Base-by-base conservation (phyloP, 176 grass and related monocot genomes). In the Olyra latifolia region DNA sequence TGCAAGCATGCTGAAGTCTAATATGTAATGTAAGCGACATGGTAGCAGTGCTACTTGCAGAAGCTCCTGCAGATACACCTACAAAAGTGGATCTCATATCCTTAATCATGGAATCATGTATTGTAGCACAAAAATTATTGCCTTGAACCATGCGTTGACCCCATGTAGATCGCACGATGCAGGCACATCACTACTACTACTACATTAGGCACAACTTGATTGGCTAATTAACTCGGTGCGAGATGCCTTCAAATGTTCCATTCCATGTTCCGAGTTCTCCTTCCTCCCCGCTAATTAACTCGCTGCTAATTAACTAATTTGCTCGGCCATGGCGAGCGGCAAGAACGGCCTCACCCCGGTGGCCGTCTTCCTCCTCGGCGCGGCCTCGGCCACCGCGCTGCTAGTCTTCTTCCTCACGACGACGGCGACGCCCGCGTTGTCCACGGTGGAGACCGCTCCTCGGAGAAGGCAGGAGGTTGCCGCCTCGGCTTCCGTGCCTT, bases 401-500 rank as follows among this genome's bases (percentile, higher is more conserved):
- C 71, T 87, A 27, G 17, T 91, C 32, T 87, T 87, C 55, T 20
- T 80, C 46, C 24, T 77, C 57, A 87, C 89, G 14, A 40, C 89
- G 19, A 35, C 47, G 7, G 40, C 57, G 2, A 79, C 29, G 4
- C 84, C 84, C 2, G 16, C 19, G 19, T 79, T 24, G 74, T 42
- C 79, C 20, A 3, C 44, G 53, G n/a, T 13, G 42, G 59, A 71
- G 55, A 9, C 66, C 35, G 5, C 45, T 17, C 17, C 43, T 5
- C 14, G 9, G 30, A 70, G 29, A 4, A 82, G 71, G 10, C 62
- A 27, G 32, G 71, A 50, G 9, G 55, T 17, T 16, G 20, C 65
- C 19, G 30, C 20, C 8, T 39, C 68, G 47, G 35, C 17, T 4
- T 15, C 13, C 2, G 56, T 46, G 52, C 38, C 24, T 13, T 57